phyloP scores from a whole-genome alignment of 345 rosid genomes.

The Boechera retrofracta region DNA sequence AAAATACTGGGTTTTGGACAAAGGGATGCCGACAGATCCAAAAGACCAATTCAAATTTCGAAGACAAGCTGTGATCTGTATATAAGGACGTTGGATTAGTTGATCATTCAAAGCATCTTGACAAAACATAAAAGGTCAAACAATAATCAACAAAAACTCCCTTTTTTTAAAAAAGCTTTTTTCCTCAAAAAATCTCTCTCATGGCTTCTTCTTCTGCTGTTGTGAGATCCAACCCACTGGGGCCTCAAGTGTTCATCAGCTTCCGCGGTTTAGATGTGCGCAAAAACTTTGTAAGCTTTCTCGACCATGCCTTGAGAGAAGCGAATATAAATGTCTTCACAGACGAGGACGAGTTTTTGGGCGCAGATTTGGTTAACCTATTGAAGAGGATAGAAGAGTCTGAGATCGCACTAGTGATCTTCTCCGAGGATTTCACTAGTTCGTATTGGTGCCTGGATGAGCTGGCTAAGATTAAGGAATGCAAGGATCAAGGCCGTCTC shows the following conservation, averaged over 20 bases:
- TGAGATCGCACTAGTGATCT: constrained; percentile 16
- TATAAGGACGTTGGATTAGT: not conserved
- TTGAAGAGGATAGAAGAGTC: constrained; percentile 34
- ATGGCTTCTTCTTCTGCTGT: constrained; percentile 15
- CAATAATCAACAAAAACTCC: too few relatives aligned
- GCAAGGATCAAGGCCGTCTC: constrained; percentile 8
- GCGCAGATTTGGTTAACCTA: not conserved
- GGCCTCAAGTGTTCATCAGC: constrained; percentile 39
- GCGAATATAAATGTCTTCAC: constrained; percentile 33
- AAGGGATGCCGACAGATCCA: too few relatives aligned
- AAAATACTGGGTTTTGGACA: too few relatives aligned
- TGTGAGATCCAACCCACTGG: not conserved
- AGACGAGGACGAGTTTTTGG: not conserved
- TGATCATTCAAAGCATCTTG: not conserved
- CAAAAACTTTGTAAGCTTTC: constrained; percentile 23
- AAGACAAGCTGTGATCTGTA: not conserved
- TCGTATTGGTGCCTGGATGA: constrained; percentile 31
- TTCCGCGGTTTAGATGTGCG: constrained; percentile 36
- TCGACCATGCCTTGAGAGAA: constrained; percentile 1
- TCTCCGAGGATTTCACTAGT: constrained; percentile 6
- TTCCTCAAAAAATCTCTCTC: not conserved
- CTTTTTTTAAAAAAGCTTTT: too few relatives aligned
- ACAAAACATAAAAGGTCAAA: too few relatives aligned
- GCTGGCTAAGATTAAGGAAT: constrained; percentile 26
- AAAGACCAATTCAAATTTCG: too few relatives aligned